phyloP scores from a whole-genome alignment of 148 eudicot genomes.

The Chenopodium formosanum region DNA sequence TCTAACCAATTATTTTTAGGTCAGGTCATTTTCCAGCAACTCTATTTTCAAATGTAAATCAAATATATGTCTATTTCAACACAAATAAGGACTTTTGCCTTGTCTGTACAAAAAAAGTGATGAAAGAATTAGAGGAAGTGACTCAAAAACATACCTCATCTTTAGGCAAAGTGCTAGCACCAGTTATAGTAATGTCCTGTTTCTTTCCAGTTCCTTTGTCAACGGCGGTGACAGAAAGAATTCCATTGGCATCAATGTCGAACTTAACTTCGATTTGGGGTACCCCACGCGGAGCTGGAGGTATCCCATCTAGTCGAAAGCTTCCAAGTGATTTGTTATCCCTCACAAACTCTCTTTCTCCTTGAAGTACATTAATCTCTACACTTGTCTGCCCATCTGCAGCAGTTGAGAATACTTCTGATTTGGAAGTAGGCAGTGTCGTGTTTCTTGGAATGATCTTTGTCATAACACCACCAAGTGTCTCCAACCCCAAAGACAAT shows the following conservation, averaged over 20 bases:
- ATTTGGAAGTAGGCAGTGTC: slow-evolving; percentile 61
- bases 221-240: slow-evolving; percentile 60
- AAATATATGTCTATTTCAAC: too few species aligned
- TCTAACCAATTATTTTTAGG: background rate
- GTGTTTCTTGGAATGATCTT: slow-evolving; percentile 70
- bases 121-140: background rate
- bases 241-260: slow-evolving; percentile 72
- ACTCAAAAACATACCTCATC: slow-evolving; percentile 49
- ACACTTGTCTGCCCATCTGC: slow-evolving; percentile 73
- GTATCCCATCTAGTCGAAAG: slow-evolving; percentile 67
- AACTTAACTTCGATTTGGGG: slow-evolving; percentile 70
- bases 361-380: slow-evolving; percentile 67
- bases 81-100: too few species aligned
- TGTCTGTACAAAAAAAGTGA: too few species aligned
- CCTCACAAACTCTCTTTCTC: slow-evolving; percentile 72
- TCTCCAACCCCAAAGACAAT: slow-evolving; percentile 59
- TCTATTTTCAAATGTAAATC: too few species aligned
- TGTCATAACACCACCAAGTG: slow-evolving; percentile 70
- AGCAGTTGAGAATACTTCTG: slow-evolving; percentile 75
- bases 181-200: slow-evolving; percentile 71
- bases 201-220: slow-evolving; percentile 78
- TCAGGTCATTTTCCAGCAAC: background rate
- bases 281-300: slow-evolving; percentile 78
- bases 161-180: slow-evolving; percentile 65
- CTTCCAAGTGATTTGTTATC: slow-evolving; percentile 69